These are phyloP conservation scores for Phalaenopsis equestris DNA, from an alignment of 106 monocot genomes.

Conservation along the genomic window DNA sequence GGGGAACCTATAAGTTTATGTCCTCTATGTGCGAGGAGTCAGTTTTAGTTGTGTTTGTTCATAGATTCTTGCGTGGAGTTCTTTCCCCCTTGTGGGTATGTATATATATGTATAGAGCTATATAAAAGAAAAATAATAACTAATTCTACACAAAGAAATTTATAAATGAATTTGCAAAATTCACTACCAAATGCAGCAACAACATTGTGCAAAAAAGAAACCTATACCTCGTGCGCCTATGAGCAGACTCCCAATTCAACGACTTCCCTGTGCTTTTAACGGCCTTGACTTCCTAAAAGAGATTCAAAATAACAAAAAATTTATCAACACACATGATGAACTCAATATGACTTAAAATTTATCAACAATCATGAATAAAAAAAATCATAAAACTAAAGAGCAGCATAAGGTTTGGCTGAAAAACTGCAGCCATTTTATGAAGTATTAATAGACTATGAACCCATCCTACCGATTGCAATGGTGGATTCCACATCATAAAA, in stretches of 20 bases:
- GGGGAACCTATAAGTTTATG: too few relatives aligned
- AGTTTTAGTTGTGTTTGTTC: too few relatives aligned
- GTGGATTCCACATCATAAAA: constrained; percentile 93
- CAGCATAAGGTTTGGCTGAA: background rate
- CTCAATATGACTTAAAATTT: background rate
- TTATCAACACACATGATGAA: background rate
- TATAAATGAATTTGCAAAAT: background rate
- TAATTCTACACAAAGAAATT: background rate
- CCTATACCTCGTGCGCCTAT: constrained; percentile 30
- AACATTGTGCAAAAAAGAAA: background rate
- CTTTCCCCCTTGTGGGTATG: too few relatives aligned
- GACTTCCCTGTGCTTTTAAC: background rate
- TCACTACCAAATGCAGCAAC: background rate
- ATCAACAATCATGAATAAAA: background rate
- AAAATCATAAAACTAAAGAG: background rate
- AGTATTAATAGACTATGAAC: background rate
- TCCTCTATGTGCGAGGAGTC: too few relatives aligned
- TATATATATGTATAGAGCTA: too few relatives aligned
- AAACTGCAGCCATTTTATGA: background rate
- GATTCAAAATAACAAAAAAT: background rate
- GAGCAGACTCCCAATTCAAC: constrained; percentile 12
- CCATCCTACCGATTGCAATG: constrained; percentile 14
- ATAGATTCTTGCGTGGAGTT: too few relatives aligned
- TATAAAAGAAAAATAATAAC: background rate
- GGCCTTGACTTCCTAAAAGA: constrained; percentile 20